Conservation (phyloP, 805 yeast genomes). For the Yarrowia sp. region DNA sequence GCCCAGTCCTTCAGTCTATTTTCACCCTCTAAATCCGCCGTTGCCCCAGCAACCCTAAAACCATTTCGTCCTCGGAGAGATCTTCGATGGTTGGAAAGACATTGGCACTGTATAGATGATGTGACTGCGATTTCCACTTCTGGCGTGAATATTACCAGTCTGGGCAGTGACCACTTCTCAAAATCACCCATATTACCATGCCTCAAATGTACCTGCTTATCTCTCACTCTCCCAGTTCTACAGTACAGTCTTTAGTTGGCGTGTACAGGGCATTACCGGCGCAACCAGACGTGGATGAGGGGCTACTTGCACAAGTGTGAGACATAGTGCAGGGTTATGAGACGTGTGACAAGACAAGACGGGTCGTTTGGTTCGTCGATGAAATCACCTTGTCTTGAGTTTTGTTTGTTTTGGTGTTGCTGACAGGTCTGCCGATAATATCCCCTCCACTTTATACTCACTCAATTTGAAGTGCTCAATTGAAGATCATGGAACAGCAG, state of each 20-base stretch:
- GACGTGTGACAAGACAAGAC: not conserved
- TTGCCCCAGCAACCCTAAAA: slow-evolving; percentile 21
- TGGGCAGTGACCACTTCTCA: too few species aligned
- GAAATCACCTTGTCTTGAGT: not conserved
- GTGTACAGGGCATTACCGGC: slow-evolving; percentile 7
- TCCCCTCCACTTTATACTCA: not conserved
- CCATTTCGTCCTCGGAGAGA: slow-evolving; percentile 16
- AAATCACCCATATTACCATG: too few species aligned
- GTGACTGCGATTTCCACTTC: too few species aligned
- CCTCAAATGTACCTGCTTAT: too few species aligned
- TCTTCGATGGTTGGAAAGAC: not conserved
- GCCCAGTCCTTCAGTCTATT: too few species aligned
- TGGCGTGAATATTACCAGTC: too few species aligned
- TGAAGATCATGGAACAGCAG: slow-evolving; percentile 8
- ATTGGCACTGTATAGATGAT: not conserved
- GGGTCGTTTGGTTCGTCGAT: not conserved
- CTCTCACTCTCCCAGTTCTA: too few species aligned
- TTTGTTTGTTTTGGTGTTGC: not conserved
- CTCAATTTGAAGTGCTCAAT: not conserved
- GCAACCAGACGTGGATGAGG: not conserved
- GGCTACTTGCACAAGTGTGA: not conserved
- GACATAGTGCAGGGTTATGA: too few species aligned
- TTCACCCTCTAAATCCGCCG: not conserved
- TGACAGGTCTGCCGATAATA: not conserved
- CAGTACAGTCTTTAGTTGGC: not conserved